These are phyloP conservation scores for Candida lessepsii DNA, from an alignment of 805 yeast species.

Conservation along the genomic window DNA sequence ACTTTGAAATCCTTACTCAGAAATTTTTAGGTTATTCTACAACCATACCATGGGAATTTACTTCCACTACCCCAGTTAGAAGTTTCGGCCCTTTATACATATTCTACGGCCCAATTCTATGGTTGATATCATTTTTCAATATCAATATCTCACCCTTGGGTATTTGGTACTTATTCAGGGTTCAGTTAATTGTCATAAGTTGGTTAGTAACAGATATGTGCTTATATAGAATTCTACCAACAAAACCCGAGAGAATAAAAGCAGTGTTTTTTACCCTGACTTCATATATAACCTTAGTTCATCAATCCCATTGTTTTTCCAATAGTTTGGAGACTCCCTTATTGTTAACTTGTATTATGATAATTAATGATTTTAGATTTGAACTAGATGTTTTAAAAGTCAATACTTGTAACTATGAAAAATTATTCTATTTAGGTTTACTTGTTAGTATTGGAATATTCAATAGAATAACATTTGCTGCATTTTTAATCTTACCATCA, in stretches of 20 bases:
- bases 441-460: constrained; percentile 67
- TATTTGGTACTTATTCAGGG: constrained; percentile 53
- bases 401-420: constrained; percentile 7
- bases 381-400: constrained; percentile 15
- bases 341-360: constrained; percentile 48
- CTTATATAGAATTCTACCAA: constrained; percentile 47
- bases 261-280: constrained; percentile 51
- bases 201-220: constrained; percentile 41
- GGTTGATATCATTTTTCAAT: constrained; percentile 28
- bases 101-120: constrained; percentile 65
- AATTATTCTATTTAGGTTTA: constrained; percentile 41
- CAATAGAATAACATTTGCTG: constrained; percentile 81
- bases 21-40: constrained; percentile 44
- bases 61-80: constrained; percentile 55
- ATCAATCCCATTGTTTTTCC: constrained; percentile 88
- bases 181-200: constrained; percentile 42
- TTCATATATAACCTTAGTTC: constrained; percentile 69
- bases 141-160: constrained; percentile 45
- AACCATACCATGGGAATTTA: constrained; percentile 83
- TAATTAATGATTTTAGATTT: constrained; percentile 45
- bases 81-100: constrained; percentile 68
- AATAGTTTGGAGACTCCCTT: constrained; percentile 74
- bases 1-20: constrained; percentile 68
- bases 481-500: constrained; percentile 68
- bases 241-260: constrained; percentile 49